Conservation (phyloP, 2,329 filamentous ascomycete species). For the Aspergillus felis region DNA sequence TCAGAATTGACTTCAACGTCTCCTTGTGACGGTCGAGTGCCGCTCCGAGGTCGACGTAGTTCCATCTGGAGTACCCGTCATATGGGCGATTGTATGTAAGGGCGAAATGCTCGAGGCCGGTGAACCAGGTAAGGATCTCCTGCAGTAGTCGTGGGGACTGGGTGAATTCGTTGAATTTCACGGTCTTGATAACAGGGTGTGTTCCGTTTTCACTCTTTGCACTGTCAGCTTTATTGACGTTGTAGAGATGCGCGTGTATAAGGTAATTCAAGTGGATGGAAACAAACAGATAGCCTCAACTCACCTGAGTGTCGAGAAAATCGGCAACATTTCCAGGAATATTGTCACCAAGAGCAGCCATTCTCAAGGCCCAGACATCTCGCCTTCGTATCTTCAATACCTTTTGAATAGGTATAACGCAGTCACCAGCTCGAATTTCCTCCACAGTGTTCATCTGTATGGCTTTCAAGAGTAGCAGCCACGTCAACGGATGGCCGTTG, state of each 20-base stretch:
- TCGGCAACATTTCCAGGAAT: neutral
- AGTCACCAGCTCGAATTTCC: neutral
- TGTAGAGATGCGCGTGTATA: too few species aligned
- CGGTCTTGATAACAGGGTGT: neutral
- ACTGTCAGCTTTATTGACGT: neutral
- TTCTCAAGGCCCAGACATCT: neutral
- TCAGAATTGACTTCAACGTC: neutral
- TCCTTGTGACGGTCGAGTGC: neutral
- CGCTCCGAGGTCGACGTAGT: neutral
- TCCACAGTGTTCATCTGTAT: neutral
- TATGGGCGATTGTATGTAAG: neutral
- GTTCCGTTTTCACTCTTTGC: neutral
- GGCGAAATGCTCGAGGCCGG: neutral
- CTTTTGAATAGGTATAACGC: neutral
- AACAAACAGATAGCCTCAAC: too few species aligned
- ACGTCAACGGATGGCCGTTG: neutral
- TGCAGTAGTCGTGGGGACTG: neutral
- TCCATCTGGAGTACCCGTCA: neutral
- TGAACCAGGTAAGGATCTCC: neutral
- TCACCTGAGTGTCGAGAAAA: neutral
- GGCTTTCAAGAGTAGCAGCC: neutral
- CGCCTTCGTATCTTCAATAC: neutral
- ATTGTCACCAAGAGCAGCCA: neutral
- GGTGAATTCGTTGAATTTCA: neutral
- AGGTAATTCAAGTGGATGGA: too few species aligned